Base-by-base conservation (phyloP, 2,329 filamentous ascomycete species). In the Paradendryphiella salina region DNA sequence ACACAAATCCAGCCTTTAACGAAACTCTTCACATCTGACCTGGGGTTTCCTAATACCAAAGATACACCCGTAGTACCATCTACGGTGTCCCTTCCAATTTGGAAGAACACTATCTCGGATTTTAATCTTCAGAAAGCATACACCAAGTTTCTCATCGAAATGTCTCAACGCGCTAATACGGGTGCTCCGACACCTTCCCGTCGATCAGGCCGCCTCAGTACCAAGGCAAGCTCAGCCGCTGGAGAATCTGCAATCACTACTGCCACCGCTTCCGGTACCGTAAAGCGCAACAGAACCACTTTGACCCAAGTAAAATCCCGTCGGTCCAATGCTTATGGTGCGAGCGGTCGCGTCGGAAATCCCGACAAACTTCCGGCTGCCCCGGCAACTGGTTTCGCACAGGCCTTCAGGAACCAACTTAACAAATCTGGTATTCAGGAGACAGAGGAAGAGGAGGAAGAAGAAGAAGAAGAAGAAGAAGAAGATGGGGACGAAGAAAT, bases 271-370 rank as follows among this genome's bases (percentile, higher is more conserved):
- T 50, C 53, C 3, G 56, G 56, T 4, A 55, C 58, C 4, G 58
- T 52, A 7, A 59, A 55, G 17, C 56, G 59, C n/a, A 61, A 56
- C 29, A 64, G 61, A 37, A 64, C 54, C 5, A 58, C 67, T 1
- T 56, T 72, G 4, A 65, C 69, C 10, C 67, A 71, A 53, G 56
- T 70, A 36, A 66, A 66, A 21, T 36, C 63, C 17, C 65, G 65
- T 18, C 58, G 64, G 36, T 74, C 72, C 4, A 66, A 69, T 41
- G 69, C 70, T 1, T 75, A 75, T 47, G 73, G 73, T 31, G 60
- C 72, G 17, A 63, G 61, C 46, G 71, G 70, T 41, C 69, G 68
- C 20, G 58, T 69, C 33, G 60, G 63, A 20, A 58, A 61, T 31
- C 67, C 67, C 11, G 64, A 67, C 32, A 66, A 68, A 33, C 54